Conservation (phyloP, 2,329 filamentous ascomycete species). For the Pleomassaria siparia region DNA sequence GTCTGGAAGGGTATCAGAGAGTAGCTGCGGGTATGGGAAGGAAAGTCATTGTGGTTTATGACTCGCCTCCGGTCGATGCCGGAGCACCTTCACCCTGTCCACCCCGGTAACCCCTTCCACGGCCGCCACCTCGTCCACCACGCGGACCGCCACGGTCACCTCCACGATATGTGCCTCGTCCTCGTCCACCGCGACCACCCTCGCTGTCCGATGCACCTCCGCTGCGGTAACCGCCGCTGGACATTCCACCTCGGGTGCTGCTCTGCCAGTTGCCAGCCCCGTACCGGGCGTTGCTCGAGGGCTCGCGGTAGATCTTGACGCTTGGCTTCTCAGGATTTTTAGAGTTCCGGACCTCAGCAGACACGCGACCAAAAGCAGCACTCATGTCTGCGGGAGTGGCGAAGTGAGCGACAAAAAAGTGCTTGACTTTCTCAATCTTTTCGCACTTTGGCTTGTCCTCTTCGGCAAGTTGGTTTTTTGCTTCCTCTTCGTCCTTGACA, state of each 20-base stretch:
- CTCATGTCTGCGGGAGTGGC: conserved; percentile 77
- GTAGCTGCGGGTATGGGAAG: conserved; percentile 11
- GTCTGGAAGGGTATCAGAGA: background rate
- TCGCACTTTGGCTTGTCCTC: conserved; percentile 81
- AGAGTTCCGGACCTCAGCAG: conserved; percentile 74
- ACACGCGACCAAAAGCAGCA: conserved; percentile 71
- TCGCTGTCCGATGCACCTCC: conserved; percentile 77
- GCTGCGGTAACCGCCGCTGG: conserved; percentile 79
- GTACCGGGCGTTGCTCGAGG: conserved; percentile 51
- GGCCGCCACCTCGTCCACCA: conserved; percentile 42
- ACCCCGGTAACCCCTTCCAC: conserved; percentile 41
- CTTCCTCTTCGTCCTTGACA: conserved; percentile 78
- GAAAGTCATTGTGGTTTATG: conserved; percentile 27
- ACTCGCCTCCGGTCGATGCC: conserved; percentile 42
- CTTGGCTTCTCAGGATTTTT: conserved; percentile 77
- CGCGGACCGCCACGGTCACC: conserved; percentile 59
- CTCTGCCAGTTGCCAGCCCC: conserved; percentile 63
- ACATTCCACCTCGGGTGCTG: conserved; percentile 63
- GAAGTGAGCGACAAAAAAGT: conserved; percentile 86
- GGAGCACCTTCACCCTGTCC: conserved; percentile 38
- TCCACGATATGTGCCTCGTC: conserved; percentile 44
- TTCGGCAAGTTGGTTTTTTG: conserved; percentile 76
- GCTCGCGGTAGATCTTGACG: conserved; percentile 79
- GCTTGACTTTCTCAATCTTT: conserved; percentile 67
- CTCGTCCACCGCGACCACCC: conserved; percentile 61